These are phyloP conservation scores for Stramenopiles sp. DNA, from an alignment of 352 stramenopile species.

Conservation along the genomic window DNA sequence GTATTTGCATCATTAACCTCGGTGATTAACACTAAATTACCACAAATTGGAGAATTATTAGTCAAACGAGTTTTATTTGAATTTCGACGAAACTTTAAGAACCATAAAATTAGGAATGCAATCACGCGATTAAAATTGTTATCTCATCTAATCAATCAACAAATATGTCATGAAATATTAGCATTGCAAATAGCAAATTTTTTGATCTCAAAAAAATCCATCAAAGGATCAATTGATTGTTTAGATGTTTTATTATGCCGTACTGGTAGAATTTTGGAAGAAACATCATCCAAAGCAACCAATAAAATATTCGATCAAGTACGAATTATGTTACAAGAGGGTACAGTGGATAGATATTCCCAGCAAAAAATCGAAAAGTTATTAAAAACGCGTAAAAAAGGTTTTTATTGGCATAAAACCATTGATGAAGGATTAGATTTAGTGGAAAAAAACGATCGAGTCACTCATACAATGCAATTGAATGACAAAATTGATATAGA, in stretches of 20 bases:
- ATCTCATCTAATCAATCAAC: slow-evolving; percentile 94
- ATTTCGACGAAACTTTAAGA: slow-evolving; percentile 84
- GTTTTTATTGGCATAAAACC: slow-evolving; percentile 79
- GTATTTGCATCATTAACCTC: slow-evolving; percentile 87
- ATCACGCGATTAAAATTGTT: slow-evolving; percentile 88
- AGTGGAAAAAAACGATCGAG: slow-evolving; percentile 93
- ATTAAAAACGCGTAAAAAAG: slow-evolving; percentile 80
- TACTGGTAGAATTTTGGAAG: no score
- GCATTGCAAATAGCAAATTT: slow-evolving; percentile 89
- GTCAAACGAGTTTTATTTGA: slow-evolving; percentile 73
- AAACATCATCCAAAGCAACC: no score
- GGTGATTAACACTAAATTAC: slow-evolving; percentile 97
- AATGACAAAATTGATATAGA: slow-evolving; percentile 87
- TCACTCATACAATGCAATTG: slow-evolving; percentile 87
- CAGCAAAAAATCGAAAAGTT: slow-evolving; percentile 95
- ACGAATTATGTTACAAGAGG: slow-evolving; percentile 87
- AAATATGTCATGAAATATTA: slow-evolving; percentile 88
- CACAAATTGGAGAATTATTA: slow-evolving; percentile 84
- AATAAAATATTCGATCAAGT: slow-evolving; percentile 96
- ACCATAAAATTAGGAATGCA: slow-evolving; percentile 80
- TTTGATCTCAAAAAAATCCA: no score
- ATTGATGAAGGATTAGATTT: slow-evolving; percentile 84
- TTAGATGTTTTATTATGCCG: no score
- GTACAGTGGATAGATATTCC: slow-evolving; percentile 83
- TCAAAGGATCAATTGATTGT: no score